phyloP scores from a whole-genome alignment of 2,329 filamentous ascomycete species.

The Pyrenophora teres region DNA sequence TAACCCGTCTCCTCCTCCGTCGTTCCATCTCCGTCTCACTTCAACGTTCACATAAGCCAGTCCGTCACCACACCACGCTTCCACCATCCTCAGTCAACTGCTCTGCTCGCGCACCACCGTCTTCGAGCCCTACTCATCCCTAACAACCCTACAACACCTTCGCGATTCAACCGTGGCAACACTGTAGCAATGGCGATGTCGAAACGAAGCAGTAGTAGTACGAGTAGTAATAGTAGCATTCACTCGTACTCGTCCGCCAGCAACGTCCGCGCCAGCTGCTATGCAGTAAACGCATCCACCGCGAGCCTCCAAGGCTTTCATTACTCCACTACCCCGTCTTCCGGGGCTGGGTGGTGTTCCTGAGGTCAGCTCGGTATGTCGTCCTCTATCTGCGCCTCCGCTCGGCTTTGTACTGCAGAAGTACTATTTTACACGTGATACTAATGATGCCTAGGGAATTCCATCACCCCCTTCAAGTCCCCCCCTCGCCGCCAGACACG shows the following conservation, averaged over 20 bases:
- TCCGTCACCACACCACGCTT: conserved; percentile 11
- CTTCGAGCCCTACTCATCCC: background rate
- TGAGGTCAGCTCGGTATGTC: conserved; percentile 52
- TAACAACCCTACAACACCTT: conserved; percentile 1
- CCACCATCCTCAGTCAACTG: conserved; percentile 1
- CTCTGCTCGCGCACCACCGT: background rate
- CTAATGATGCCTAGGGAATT: conserved; percentile 62
- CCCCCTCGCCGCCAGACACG: conserved; percentile 67
- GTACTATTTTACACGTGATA: background rate
- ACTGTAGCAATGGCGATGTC: conserved; percentile 68
- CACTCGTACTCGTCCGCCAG: conserved; percentile 65
- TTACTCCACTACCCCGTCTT: conserved; percentile 80
- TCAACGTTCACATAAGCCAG: conserved; percentile 12
- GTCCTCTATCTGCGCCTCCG: background rate
- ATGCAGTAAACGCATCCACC: conserved; percentile 71
- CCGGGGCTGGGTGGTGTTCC: conserved; percentile 59
- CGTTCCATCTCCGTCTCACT: conserved; percentile 16
- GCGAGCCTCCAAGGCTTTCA: conserved; percentile 59
- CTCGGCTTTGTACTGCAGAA: background rate
- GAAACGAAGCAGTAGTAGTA: conserved; percentile 67
- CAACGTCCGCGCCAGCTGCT: conserved; percentile 90
- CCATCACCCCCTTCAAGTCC: conserved; percentile 86
- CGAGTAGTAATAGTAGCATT: conserved; percentile 67
- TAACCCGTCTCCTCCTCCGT: conserved; percentile 23
- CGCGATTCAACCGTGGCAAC: conserved; percentile 52